Conservation (phyloP, 192 early-diverging fungal genomes). For the Coemansia sp. region DNA sequence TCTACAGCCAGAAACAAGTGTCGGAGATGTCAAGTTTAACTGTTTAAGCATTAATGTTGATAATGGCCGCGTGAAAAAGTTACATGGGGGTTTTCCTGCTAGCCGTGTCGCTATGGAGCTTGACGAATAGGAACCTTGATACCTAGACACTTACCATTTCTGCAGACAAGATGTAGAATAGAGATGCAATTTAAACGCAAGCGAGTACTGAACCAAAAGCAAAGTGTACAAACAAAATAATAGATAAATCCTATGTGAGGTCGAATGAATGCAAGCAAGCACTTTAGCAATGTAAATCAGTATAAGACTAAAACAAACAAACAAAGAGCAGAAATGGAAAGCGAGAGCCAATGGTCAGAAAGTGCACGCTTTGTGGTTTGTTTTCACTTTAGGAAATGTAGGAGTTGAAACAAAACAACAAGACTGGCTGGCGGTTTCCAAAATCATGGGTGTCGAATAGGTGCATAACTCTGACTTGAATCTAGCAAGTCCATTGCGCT, state of each 20-base stretch:
- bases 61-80: too few species aligned
- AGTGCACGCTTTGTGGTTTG: neutral
- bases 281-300: slow-evolving; percentile 6
- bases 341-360: neutral
- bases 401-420: too few species aligned
- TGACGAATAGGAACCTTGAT: neutral
- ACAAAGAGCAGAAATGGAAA: neutral
- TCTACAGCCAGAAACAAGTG: slow-evolving; percentile 13
- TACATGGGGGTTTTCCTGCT: too few species aligned
- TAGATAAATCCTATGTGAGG: neutral
- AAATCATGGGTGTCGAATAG: too few species aligned
- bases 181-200: neutral
- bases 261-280: neutral
- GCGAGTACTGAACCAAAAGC: neutral
- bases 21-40: neutral
- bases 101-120: neutral
- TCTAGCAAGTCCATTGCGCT: too few species aligned
- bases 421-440: too few species aligned
- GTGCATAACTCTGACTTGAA: too few species aligned
- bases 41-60: too few species aligned
- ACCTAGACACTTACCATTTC: neutral
- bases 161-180: neutral
- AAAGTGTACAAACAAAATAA: neutral
- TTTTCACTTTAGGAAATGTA: too few species aligned
- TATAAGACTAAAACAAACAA: slow-evolving; percentile 4